Evolutionary conservation across 306 rosid genomes (phyloP).

Genomic region (Inga laurina): DNA sequence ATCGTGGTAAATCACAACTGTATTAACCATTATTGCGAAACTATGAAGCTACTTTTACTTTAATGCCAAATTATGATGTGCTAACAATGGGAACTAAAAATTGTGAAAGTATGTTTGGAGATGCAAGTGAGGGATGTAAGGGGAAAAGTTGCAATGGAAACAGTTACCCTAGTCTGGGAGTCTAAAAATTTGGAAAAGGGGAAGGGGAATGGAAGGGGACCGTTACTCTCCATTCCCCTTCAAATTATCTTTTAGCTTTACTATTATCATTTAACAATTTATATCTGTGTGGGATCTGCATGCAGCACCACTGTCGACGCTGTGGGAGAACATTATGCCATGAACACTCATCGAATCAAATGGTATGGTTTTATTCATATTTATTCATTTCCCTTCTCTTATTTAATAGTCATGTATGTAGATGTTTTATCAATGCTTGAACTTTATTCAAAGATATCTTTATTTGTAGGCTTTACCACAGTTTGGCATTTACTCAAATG

Average conservation of each 20-base stretch:
- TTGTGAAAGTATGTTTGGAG: no score
- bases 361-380: slow-evolving; percentile 38
- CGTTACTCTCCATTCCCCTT: not conserved
- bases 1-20: not conserved
- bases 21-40: not conserved
- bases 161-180: not conserved
- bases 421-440: slow-evolving; percentile 20
- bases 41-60: not conserved
- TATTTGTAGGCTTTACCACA: slow-evolving; percentile 79
- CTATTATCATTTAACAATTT: not conserved
- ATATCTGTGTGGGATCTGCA: slow-evolving; percentile 15
- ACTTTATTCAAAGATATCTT: slow-evolving; percentile 19
- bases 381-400: not conserved
- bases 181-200: not conserved
- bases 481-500: slow-evolving; percentile 72
- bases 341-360: slow-evolving; percentile 89
- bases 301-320: slow-evolving; percentile 95
- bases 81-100: not conserved
- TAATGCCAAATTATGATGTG: not conserved
- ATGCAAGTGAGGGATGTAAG: not conserved
- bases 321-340: slow-evolving; percentile 93
- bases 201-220: not conserved
- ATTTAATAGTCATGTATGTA: not conserved
- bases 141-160: not conserved
- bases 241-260: not conserved